Base-by-base conservation (phyloP, 2,329 filamentous ascomycete genomes). In the Trichoderma aggressivum region DNA sequence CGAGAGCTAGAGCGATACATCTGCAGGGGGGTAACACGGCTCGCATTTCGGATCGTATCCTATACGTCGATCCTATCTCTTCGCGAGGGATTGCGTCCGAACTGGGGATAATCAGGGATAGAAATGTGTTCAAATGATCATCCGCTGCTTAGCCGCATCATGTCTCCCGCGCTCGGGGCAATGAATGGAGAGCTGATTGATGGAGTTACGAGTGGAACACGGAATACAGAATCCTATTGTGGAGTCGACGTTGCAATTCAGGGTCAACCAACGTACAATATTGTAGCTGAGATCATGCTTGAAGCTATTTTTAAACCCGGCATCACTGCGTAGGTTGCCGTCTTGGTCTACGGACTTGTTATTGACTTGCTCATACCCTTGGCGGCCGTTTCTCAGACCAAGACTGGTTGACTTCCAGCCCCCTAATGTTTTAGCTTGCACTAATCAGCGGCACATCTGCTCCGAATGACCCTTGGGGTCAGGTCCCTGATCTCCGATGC, bases 21-120 rank as follows among this genome's bases (percentile, higher is more conserved):
- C 65, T 68, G 65, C 65, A 68, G 14, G 65, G 64, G 56, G 12
- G 28, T 18, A 68, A 30, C 34, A 60, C 28, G n/a, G 32, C 65
- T 30, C 34, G 28, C 55, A 56, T 18, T 50, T 60, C 36, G 65
- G 26, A 60, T 68, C 36, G n/a, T 39, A 47, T 68, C 55, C 65
- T 60, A 68, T 68, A 50, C 26, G 65, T 50, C 36, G 55, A 68
- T 60, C 36, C 12, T 34, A 50, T 26, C 36, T 28, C 12, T 28
- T 60, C 12, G 65, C 47, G 63, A 50, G 28, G 63, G 30, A 56
- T 64, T 59, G 43, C 11, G 36, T 36, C 55, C 28, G 32, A 47
- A 67, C 26, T 43, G 55, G n/a, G 18, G 55, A 16, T 39, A 39
- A 28, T 36, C 50, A 39, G 53, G 53, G 36, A 60, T 68, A 18